Evolutionary conservation across 2,329 filamentous ascomycete genomes (phyloP).

Genomic region (Claviceps pusilla): DNA sequence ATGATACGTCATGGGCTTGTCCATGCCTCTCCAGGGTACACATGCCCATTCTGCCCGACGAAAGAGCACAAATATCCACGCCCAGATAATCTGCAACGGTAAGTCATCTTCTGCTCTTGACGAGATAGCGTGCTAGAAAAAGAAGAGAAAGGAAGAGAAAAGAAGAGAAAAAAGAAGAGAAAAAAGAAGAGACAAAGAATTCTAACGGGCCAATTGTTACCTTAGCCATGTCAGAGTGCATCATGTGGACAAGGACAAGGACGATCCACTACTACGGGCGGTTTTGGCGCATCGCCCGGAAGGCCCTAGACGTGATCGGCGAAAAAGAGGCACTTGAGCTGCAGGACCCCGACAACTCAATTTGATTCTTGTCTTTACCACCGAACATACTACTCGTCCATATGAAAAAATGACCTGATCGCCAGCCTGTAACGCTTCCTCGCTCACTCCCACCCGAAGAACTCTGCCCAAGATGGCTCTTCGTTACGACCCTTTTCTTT

Average conservation of each 20-base stretch:
- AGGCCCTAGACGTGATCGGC: constrained; percentile 64
- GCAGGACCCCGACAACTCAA: not conserved
- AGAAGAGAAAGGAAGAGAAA: too few relatives aligned
- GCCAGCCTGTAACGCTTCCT: not conserved
- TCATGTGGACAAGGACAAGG: constrained; percentile 77
- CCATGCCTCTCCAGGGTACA: constrained; percentile 85
- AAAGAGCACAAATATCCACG: constrained; percentile 87
- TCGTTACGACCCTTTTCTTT: not conserved
- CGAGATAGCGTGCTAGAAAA: not conserved
- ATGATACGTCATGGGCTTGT: constrained; percentile 72
- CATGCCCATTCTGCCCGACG: constrained; percentile 91
- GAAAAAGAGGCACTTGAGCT: constrained; percentile 43
- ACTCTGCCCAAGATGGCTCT: not conserved
- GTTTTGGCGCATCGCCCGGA: constrained; percentile 77
- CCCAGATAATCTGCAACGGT: constrained; percentile 92
- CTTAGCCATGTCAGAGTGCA: constrained; percentile 80
- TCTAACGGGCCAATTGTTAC: constrained; percentile 3
- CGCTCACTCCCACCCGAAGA: not conserved
- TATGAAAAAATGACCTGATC: not conserved
- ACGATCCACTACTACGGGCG: constrained; percentile 65
- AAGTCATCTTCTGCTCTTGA: constrained; percentile 16
- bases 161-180: not conserved
- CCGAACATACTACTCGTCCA: not conserved
- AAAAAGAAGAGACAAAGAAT: not conserved
- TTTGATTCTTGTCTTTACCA: not conserved